Evolutionary conservation across 2,329 filamentous ascomycete genomes (phyloP).

Genomic region (Purpureocillium lavendulum): DNA sequence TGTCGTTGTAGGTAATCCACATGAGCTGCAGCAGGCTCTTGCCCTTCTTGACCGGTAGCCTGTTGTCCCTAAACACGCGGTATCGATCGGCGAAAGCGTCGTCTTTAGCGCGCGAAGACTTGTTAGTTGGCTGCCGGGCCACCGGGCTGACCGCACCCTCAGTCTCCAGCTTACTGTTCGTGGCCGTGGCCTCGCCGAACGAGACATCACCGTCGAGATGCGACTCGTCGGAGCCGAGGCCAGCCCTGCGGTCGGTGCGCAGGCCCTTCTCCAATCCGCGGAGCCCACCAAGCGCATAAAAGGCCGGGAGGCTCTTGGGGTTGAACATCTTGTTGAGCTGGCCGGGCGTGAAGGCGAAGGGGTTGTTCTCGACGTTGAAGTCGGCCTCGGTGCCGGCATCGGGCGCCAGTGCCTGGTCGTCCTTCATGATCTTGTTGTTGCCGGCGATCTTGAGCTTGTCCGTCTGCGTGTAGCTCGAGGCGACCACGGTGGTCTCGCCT

Average conservation of each 20-base stretch:
- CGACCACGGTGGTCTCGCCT: constrained; percentile 52
- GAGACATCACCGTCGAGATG: constrained; percentile 55
- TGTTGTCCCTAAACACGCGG: constrained; percentile 64
- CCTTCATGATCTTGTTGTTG: constrained; percentile 51
- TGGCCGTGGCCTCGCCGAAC: constrained; percentile 59
- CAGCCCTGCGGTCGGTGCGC: constrained; percentile 60
- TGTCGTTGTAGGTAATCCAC: constrained; percentile 81
- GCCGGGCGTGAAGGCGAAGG: constrained; percentile 78
- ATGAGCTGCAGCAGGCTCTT: constrained; percentile 66
- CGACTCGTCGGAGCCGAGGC: constrained; percentile 70
- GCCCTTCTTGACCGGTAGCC: constrained; percentile 64
- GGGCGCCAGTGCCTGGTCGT: constrained; percentile 62
- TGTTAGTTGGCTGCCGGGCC: constrained; percentile 3
- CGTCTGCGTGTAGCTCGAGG: constrained; percentile 33
- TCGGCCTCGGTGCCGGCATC: constrained; percentile 70
- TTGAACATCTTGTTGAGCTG: constrained; percentile 83
- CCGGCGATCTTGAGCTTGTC: constrained; percentile 31
- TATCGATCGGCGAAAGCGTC: constrained; percentile 53
- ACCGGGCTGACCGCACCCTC: constrained; percentile 16
- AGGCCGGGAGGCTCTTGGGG: constrained; percentile 78
- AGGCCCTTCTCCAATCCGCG: constrained; percentile 72
- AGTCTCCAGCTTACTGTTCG: constrained; percentile 22
- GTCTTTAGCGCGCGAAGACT: constrained; percentile 6
- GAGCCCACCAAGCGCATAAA: constrained; percentile 72
- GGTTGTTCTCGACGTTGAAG: constrained; percentile 69